Evolutionary conservation across 306 rosid species (phyloP), one percentile per base, ranked within the genome.

Genomic region (Cicer chorassanicum): DNA sequence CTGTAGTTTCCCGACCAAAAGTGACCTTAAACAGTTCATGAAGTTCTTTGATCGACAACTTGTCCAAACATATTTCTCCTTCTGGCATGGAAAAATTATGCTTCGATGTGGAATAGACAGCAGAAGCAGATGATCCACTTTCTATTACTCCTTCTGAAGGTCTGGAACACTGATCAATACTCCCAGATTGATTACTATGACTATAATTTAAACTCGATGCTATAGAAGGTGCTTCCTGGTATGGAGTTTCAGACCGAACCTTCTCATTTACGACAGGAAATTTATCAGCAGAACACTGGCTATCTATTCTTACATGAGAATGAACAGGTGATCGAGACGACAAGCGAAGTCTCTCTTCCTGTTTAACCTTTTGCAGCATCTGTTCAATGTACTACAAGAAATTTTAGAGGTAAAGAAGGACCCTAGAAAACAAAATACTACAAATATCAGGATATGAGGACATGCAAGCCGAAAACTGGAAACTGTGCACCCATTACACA

Each of bases 1-100:
- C 98, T 36, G 92, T 92, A 80, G 98, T 92, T 82, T 89, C 89
- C 82, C 99, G 88, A 55, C 98, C 93, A 92, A 94, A 94, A 49
- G 96, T 87, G 63, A 92, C 96, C 84, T 77, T 89, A 54, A 94
- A 95, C 62, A 89, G 85, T 76, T 89, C 96, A 73, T 89, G 99
- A 61, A 94, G 99, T 79, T 95, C 99, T 83, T 86, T 89, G 72
- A 86, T 90, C 78, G 98, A 95, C 29, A 95, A 80, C 82, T 82
- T 89, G 80, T 95, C 96, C 88, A 92, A 82, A 89, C 92, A 90
- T 81, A 92, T 85, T 78, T 89, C 96, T 44, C 85, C 96, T 11
- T 86, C 82, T 77, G 86, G 73, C 84, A 86, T 80, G 8, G 82
- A 81, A 82, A 86, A 75, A 80, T 90, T 89, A 54, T 80, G 81